A percentile compares a stretch with the other conserved stretches of the same genome.
phyloP scores from a whole-genome alignment of 1,139 yeast genomes.

The Scheffersomyces segobiensis region DNA sequence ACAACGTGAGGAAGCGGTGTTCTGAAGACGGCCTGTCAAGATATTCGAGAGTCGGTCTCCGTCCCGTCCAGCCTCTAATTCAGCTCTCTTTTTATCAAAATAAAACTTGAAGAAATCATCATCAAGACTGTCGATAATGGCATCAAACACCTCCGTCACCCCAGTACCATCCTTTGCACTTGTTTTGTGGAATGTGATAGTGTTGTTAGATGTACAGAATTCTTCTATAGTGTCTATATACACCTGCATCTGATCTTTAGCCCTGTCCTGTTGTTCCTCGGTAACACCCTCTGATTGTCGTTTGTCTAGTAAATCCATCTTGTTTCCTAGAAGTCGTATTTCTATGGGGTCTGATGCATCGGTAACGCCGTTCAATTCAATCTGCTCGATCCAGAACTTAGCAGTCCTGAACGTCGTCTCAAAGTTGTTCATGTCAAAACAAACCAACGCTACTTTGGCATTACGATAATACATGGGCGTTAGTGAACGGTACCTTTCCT shows the following conservation, averaged over 20 bases:
- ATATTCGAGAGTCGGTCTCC: not conserved
- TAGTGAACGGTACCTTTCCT: slow-evolving; percentile 47
- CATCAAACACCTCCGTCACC: slow-evolving; percentile 40
- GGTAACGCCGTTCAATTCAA: slow-evolving; percentile 27
- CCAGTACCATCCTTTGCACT: slow-evolving; percentile 53
- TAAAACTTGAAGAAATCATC: slow-evolving; percentile 19
- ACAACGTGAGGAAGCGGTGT: slow-evolving; percentile 2
- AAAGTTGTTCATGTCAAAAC: slow-evolving; percentile 37
- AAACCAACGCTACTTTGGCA: slow-evolving; percentile 36
- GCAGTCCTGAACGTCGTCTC: slow-evolving; percentile 38
- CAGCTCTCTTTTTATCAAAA: not conserved
- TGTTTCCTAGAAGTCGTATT: slow-evolving; percentile 16
- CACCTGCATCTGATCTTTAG: slow-evolving; percentile 1
- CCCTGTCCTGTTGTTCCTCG: not conserved
- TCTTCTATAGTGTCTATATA: slow-evolving; percentile 3
- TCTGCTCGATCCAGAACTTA: slow-evolving; percentile 47
- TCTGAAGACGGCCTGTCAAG: not conserved
- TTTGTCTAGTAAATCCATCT: slow-evolving; percentile 9
- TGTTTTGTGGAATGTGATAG: slow-evolving; percentile 27
- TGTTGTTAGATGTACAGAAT: slow-evolving; percentile 7
- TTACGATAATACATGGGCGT: slow-evolving; percentile 53
- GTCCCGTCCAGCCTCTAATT: not conserved
- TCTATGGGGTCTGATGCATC: slow-evolving; percentile 19
- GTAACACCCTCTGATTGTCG: not conserved
- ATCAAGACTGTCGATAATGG: slow-evolving; percentile 45